Base-by-base conservation (phyloP, 345 rosid genomes). In the Populus davidiana region DNA sequence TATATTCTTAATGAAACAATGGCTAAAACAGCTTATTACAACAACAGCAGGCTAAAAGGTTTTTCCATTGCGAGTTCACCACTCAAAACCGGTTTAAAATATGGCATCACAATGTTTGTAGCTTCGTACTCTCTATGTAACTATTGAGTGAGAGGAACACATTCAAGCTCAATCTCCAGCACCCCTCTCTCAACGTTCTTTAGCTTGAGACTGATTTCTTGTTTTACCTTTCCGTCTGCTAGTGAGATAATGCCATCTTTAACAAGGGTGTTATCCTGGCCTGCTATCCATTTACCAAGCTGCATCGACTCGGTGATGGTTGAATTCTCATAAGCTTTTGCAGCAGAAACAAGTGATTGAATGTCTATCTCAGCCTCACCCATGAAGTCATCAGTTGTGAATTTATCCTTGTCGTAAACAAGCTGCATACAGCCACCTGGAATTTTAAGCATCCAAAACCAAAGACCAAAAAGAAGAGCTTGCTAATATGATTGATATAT, bases 291-390 rank as follows among this genome's bases (percentile, higher is more conserved):
- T 80, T 89, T 91, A 69, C 97, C 95, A 1, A 94, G 91, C 82
- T 88, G 93, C 84, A 83, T 89, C 4, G 98, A 72, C 74, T 90
- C 95, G 0, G 52, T 54, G 52, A 88, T 83, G 43, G 84, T 78
- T 16, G 92, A 91, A 8, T 69, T 79, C 86, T 96, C 97, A 31
- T 81, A 85, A 33, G 95, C 96, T 87, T 85, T 89, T 25, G 99
- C 97, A n/a, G 95, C 94, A 66, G 86, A 44, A 31, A 96, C 87
- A 72, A 96, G 87, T 9, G 98, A 94, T 81, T 96, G 96, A 75
- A 94, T 96, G 86, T 96, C 97, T n/a, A 96, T 92, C 86, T 96
- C 98, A 0, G 98, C 95, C 72, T 93, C 98, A 49, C 99, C 99
- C 98, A 93, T 96, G 80, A 93, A 96, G 87, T 96, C 98, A 75